These are phyloP conservation scores for Fusarium incarnatum DNA, from an alignment of 2,329 filamentous ascomycete species.

Conservation along the genomic window DNA sequence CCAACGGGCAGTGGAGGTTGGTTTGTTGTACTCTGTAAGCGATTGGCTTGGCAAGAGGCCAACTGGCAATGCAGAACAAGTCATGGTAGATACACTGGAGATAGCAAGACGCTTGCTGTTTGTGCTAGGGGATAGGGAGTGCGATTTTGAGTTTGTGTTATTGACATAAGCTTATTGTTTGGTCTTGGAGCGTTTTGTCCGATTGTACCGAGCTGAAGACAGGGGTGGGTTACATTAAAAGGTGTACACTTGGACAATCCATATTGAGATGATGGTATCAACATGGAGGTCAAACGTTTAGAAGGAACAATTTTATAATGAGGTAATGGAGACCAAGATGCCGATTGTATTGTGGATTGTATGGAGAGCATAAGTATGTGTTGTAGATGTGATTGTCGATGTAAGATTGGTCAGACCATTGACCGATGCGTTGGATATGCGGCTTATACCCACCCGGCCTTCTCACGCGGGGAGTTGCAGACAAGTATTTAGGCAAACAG, in stretches of 20 bases:
- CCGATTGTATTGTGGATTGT: no score
- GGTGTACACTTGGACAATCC: neutral
- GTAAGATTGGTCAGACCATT: neutral
- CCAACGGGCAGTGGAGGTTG: neutral
- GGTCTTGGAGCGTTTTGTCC: neutral
- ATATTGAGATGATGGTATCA: no score
- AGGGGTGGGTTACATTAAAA: constrained; percentile 17
- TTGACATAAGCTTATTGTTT: constrained; percentile 9
- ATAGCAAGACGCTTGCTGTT: neutral
- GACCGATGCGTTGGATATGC: neutral
- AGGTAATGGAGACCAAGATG: no score
- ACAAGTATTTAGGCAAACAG: neutral
- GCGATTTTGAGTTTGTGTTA: neutral
- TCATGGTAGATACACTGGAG: neutral
- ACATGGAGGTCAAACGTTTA: no score
- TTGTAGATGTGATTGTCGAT: neutral
- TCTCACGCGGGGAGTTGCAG: neutral
- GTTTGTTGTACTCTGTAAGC: neutral
- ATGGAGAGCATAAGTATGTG: no score
- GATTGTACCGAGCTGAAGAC: constrained; percentile 29
- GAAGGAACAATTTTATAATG: no score
- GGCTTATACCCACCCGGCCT: constrained; percentile 1
- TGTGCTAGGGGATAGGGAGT: no score
- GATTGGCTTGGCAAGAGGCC: neutral
- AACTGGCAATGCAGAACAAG: neutral